A percentile compares a stretch with the other conserved stretches of the same genome.
phyloP scores from a whole-genome alignment of 2,329 filamentous ascomycete genomes.

The Colletotrichum acutatum region DNA sequence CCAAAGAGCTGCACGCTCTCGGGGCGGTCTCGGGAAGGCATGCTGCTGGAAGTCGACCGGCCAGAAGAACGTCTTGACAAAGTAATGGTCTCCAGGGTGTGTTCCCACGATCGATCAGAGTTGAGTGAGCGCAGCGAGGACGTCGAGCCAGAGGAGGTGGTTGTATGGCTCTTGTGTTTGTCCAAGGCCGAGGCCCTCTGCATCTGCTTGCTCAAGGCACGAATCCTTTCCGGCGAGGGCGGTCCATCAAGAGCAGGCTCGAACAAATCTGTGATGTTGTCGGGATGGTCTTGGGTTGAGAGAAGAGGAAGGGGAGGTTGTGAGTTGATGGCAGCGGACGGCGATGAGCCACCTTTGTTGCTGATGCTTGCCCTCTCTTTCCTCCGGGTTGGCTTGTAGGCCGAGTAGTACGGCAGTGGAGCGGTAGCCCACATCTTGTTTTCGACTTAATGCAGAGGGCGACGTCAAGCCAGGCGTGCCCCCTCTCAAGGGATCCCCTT shows the following conservation, averaged over 20 bases:
- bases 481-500: constrained; percentile 34
- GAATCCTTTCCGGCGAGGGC: constrained; percentile 69
- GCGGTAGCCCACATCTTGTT: constrained; percentile 37
- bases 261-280: constrained; percentile 55
- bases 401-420: constrained; percentile 38
- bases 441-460: constrained; percentile 36
- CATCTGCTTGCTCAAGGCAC: constrained; percentile 69
- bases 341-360: constrained; percentile 35
- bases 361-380: constrained; percentile 17
- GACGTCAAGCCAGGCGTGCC: constrained; percentile 35
- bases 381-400: constrained; percentile 33
- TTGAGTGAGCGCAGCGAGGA: constrained; percentile 59
- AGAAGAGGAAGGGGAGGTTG: constrained; percentile 17
- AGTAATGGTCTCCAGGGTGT: constrained; percentile 57
- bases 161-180: constrained; percentile 58
- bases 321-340: constrained; percentile 9
- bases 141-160: constrained; percentile 66
- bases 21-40: constrained; percentile 63
- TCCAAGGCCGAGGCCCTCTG: constrained; percentile 62
- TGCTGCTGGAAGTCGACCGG: constrained; percentile 64
- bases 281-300: constrained; percentile 23
- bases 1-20: constrained; percentile 71
- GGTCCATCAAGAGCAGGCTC: constrained; percentile 70
- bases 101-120: constrained; percentile 62
- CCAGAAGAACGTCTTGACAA: constrained; percentile 68